These are phyloP conservation scores for Sesbania bispinosa DNA, from an alignment of 306 rosid species.

Conservation along the genomic window DNA sequence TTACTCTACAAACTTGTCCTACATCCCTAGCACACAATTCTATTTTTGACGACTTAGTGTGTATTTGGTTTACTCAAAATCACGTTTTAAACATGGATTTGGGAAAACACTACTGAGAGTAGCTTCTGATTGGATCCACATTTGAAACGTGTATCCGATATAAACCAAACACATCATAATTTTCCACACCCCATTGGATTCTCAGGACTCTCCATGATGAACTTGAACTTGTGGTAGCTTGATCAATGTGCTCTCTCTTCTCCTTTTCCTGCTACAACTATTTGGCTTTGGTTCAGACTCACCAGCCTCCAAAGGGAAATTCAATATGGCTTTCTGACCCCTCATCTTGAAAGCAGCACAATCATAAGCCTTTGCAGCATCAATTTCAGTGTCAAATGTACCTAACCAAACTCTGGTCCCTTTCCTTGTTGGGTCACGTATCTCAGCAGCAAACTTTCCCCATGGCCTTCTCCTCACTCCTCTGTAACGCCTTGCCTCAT, in stretches of 20 bases:
- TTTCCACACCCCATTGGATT: no score
- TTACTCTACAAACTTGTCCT: no score
- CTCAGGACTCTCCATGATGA: no score
- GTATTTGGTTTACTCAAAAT: no score
- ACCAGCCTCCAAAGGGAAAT: conserved; percentile 80
- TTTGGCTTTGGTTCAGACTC: conserved; percentile 35
- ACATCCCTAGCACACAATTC: no score
- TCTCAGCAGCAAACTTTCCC: conserved; percentile 92
- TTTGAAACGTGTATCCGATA: no score
- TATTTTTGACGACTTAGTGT: no score
- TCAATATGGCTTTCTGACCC: conserved; percentile 73
- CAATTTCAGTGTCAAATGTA: conserved; percentile 66
- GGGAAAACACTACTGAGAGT: no score
- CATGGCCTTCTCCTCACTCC: conserved; percentile 88
- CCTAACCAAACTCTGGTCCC: conserved; percentile 89
- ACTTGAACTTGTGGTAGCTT: not conserved
- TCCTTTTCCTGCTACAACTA: conserved; percentile 45
- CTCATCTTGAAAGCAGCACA: conserved; percentile 83
- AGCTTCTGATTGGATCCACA: no score
- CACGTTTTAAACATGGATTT: no score
- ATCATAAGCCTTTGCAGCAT: conserved; percentile 89
- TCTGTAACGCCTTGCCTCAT: conserved; percentile 45
- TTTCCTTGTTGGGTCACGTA: conserved; percentile 64
- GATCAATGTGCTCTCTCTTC: conserved; percentile 24
- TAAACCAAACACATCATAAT: no score